phyloP scores from a whole-genome alignment of 2,329 filamentous ascomycete species.

The Apiospora kogelbergensis region DNA sequence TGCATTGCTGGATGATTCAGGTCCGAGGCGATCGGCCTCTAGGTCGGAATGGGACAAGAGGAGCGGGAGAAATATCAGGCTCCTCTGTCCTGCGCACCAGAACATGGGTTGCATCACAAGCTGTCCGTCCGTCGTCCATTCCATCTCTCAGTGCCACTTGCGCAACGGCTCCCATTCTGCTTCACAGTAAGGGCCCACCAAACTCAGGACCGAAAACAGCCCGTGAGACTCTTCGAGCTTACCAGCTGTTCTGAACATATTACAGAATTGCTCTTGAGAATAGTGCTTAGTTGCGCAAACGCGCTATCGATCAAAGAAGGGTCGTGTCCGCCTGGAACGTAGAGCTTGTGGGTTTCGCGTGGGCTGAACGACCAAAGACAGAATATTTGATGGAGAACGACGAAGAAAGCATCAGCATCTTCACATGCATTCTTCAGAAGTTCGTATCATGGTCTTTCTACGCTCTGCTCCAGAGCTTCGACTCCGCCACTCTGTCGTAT shows the following conservation, averaged over 20 bases:
- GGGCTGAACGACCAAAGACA: slow-evolving; percentile 53
- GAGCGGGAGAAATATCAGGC: background rate
- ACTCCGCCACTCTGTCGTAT: slow-evolving; percentile 18
- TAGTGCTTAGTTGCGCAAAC: too few relatives aligned
- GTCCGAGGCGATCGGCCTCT: too few relatives aligned
- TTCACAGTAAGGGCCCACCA: background rate
- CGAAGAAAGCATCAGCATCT: slow-evolving; percentile 59
- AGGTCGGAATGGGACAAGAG: background rate
- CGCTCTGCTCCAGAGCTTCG: slow-evolving; percentile 23
- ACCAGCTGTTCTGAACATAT: too few relatives aligned
- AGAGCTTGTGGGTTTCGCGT: too few relatives aligned
- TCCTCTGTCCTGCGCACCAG: too few relatives aligned
- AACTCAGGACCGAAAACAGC: background rate
- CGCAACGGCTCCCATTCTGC: background rate
- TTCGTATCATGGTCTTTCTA: slow-evolving; percentile 48
- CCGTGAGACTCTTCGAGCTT: background rate
- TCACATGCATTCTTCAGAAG: slow-evolving; percentile 58
- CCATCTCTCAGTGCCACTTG: too few relatives aligned
- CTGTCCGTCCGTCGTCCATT: too few relatives aligned
- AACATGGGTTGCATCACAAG: too few relatives aligned
- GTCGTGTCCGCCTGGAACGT: too few relatives aligned
- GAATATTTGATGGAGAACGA: slow-evolving; percentile 65
- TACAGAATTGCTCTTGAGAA: too few relatives aligned
- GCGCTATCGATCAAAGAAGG: too few relatives aligned
- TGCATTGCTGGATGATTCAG: too few relatives aligned